A percentile compares a stretch with the other conserved stretches of the same genome.
These are phyloP conservation scores for Peltaster fructicola DNA, from an alignment of 2,329 filamentous ascomycete species.

Conservation along the genomic window DNA sequence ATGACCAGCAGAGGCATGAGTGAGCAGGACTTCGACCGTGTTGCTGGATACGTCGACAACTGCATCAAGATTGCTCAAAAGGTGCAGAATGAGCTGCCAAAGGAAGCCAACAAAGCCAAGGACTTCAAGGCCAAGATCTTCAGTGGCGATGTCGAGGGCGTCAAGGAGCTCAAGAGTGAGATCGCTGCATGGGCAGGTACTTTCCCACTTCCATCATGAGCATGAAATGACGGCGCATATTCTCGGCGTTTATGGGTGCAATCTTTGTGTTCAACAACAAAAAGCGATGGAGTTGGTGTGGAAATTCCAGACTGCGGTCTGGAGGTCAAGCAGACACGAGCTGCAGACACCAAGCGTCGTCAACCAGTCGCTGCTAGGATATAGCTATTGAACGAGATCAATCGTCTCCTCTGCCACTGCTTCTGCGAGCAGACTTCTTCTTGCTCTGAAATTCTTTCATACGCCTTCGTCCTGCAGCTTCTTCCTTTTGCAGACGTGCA, in stretches of 20 bases:
- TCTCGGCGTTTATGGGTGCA: no score
- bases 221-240: slow-evolving; percentile 2
- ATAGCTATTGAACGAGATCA: no score
- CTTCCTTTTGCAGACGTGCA: slow-evolving; percentile 37
- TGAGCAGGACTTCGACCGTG: slow-evolving; percentile 77
- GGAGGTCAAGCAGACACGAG: no score
- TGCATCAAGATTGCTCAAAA: slow-evolving; percentile 81
- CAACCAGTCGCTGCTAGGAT: no score
- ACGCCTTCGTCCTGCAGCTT: slow-evolving; percentile 39
- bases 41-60: slow-evolving; percentile 76
- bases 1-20: slow-evolving; percentile 96
- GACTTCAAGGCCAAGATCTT: slow-evolving; percentile 94
- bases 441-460: slow-evolving; percentile 42
- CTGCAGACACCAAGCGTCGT: neutral
- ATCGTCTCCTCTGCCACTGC: slow-evolving; percentile 16
- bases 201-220: slow-evolving; percentile 84
- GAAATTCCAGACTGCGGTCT: no score
- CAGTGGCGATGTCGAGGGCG: slow-evolving; percentile 58
- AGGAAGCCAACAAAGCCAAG: slow-evolving; percentile 98
- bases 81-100: slow-evolving; percentile 68
- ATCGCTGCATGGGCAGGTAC: slow-evolving; percentile 69
- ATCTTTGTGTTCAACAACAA: no score
- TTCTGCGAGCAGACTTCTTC: slow-evolving; percentile 40
- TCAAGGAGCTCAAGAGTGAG: slow-evolving; percentile 75
- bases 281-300: neutral